Conservation (phyloP, 2,329 filamentous ascomycete species). For the Botrytis fragariae region DNA sequence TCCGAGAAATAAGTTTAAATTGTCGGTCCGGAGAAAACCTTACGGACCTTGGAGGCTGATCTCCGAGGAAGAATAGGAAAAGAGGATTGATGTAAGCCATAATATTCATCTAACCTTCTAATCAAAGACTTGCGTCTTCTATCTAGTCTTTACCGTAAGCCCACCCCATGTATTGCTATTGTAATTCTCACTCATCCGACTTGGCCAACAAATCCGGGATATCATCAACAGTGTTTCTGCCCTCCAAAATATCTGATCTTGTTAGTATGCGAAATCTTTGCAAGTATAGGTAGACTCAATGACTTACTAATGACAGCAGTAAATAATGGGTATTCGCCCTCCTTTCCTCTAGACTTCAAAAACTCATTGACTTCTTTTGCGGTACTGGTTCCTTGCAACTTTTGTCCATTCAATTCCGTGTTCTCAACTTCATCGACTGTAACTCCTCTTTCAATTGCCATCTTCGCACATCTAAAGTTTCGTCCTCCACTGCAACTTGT, state of each 20-base stretch:
- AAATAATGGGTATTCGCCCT: slow-evolving; percentile 86
- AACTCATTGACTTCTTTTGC: slow-evolving; percentile 90
- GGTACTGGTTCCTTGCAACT: slow-evolving; percentile 90
- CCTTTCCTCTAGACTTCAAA: slow-evolving; percentile 71
- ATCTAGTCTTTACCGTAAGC: slow-evolving; percentile 6
- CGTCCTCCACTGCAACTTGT: slow-evolving; percentile 89
- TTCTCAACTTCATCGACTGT: slow-evolving; percentile 84
- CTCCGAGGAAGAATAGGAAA: slow-evolving; percentile 5
- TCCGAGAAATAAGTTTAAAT: background rate
- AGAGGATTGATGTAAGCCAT: background rate
- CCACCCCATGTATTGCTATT: background rate
- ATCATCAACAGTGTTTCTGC: slow-evolving; percentile 71
- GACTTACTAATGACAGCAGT: slow-evolving; percentile 68
- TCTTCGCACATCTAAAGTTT: slow-evolving; percentile 91
- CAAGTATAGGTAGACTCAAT: background rate
- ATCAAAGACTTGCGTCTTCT: slow-evolving; percentile 19
- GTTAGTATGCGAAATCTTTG: slow-evolving; percentile 8
- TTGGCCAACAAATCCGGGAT: slow-evolving; percentile 60
- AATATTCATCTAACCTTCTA: background rate
- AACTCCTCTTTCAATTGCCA: slow-evolving; percentile 75
- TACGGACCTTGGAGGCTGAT: background rate
- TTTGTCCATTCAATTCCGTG: slow-evolving; percentile 91
- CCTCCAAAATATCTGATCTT: slow-evolving; percentile 64
- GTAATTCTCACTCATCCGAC: slow-evolving; percentile 22
- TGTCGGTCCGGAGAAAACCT: background rate